Evolutionary conservation across 108 stramenopile genomes (phyloP).

Genomic region (Epithemia pelagica): DNA sequence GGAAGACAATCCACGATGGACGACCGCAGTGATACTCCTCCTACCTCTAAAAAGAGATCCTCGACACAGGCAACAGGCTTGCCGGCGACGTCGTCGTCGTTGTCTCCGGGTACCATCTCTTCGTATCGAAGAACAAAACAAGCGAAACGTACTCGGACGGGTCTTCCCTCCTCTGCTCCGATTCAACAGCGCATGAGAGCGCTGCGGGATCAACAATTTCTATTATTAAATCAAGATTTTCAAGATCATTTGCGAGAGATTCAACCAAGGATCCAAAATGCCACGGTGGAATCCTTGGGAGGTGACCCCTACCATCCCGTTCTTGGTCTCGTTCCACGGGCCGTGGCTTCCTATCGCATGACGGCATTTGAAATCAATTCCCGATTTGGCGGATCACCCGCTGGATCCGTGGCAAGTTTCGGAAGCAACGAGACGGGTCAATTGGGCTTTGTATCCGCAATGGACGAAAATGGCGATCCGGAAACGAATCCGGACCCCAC

Average conservation of each 20-base stretch:
- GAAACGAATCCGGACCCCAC: not conserved
- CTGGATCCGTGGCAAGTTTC: not conserved
- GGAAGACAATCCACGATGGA: too few relatives aligned
- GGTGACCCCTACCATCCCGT: not conserved
- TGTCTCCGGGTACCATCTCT: too few relatives aligned
- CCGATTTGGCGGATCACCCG: not conserved
- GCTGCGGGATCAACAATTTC: not conserved
- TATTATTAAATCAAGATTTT: not conserved
- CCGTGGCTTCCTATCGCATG: not conserved
- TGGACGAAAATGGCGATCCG: not conserved
- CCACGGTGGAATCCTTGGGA: too few relatives aligned
- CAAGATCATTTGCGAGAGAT: not conserved
- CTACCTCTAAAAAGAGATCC: too few relatives aligned
- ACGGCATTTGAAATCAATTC: not conserved
- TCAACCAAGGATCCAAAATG: not conserved
- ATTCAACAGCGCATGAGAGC: not conserved
- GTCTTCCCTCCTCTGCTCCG: too few relatives aligned
- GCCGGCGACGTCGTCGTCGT: too few relatives aligned
- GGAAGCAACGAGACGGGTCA: conserved; percentile 1
- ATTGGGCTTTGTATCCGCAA: not conserved
- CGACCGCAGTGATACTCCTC: too few relatives aligned
- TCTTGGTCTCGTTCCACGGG: not conserved
- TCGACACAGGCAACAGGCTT: too few relatives aligned
- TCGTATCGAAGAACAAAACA: too few relatives aligned
- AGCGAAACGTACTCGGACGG: too few relatives aligned